These are phyloP conservation scores for Coemansia sp. DNA, from an alignment of 192 early-diverging fungal genomes.

Conservation along the genomic window DNA sequence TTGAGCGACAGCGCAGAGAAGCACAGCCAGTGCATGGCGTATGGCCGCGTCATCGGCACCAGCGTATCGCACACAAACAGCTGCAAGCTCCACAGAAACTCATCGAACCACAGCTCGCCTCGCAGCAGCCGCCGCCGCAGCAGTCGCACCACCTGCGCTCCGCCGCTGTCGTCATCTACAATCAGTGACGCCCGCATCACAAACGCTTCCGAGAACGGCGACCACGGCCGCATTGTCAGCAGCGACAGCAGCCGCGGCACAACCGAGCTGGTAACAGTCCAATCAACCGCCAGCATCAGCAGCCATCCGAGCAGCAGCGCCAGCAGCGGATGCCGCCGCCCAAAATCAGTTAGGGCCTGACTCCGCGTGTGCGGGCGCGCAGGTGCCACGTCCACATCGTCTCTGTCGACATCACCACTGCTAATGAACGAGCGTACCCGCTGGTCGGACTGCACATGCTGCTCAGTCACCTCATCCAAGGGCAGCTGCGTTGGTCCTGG, in stretches of 20 bases:
- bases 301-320: slow-evolving; percentile 29
- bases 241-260: slow-evolving; percentile 26
- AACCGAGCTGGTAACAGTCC: slow-evolving; percentile 27
- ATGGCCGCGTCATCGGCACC: slow-evolving; percentile 23
- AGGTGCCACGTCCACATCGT: not conserved
- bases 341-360: slow-evolving; percentile 13
- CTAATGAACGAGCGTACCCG: slow-evolving; percentile 10
- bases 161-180: slow-evolving; percentile 1
- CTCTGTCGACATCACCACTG: not conserved
- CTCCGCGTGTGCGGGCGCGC: not conserved
- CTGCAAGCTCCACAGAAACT: slow-evolving; percentile 27
- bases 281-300: slow-evolving; percentile 27
- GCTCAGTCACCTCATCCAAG: slow-evolving; percentile 3
- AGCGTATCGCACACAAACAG: slow-evolving; percentile 6
- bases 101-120: slow-evolving; percentile 36
- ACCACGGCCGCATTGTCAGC: slow-evolving; percentile 30
- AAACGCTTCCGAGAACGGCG: slow-evolving; percentile 15
- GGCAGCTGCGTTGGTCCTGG: slow-evolving; percentile 1
- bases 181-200: slow-evolving; percentile 19
- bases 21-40: slow-evolving; percentile 35
- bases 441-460: not conserved
- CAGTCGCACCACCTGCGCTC: not conserved
- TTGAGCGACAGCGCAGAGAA: slow-evolving; percentile 23
- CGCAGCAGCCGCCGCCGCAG: slow-evolving; percentile 8
- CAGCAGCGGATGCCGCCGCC: slow-evolving; percentile 23